Evolutionary conservation across 768 basidiomycete species (phyloP), one percentile per base, ranked within the genome.

Genomic region (Suillus subluteus): DNA sequence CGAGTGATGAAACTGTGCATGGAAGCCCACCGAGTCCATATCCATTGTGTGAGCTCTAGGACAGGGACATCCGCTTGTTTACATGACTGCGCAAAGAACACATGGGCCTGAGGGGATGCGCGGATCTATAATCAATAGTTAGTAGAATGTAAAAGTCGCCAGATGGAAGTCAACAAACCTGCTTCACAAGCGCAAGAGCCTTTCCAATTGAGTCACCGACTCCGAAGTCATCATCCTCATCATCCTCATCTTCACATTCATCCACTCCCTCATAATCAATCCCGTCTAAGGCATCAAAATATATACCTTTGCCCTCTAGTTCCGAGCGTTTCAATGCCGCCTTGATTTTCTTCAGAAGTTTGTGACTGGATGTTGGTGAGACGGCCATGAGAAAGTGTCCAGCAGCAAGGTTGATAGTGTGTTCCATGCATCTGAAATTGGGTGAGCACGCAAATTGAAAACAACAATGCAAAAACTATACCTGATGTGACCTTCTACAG

Each of bases 361-460:
- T 69, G 3, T 13, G 38, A 63, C 63, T 63, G 16, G 38, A 56
- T 30, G 68, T 46, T 3, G 71, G 75, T 40, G 69, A 69, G 12
- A 79, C 62, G 6, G 68, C 64, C 32, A 73, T 65, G 18, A 78
- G 64, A 59, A 79, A 78, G 23, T 72, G 70, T 3, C 70, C 66
- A 1, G 74, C 75, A 13, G 67, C 68, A 21, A 79, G 75, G 55
- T 79, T 68, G 15, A 79, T 61, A 0, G 71, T 67, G 62, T 80
- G 79, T 55, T 80, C 79, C 72, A 79, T 79, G 66, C 77, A 79
- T 50, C 77, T 79, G 32, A 6, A 6, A 43, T 43, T 43, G 43
- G n/a, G n/a, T n/a, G n/a, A n/a, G 41, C 41, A 41, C 46, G n/a
- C n/a, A n/a, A n/a, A n/a, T n/a, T n/a, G n/a, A n/a, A n/a, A n/a